Percentiles rank a stretch among this genome's conserved stretches.
phyloP scores from a whole-genome alignment of 192 early-diverging fungal species.

The Spizellomyces sp. region DNA sequence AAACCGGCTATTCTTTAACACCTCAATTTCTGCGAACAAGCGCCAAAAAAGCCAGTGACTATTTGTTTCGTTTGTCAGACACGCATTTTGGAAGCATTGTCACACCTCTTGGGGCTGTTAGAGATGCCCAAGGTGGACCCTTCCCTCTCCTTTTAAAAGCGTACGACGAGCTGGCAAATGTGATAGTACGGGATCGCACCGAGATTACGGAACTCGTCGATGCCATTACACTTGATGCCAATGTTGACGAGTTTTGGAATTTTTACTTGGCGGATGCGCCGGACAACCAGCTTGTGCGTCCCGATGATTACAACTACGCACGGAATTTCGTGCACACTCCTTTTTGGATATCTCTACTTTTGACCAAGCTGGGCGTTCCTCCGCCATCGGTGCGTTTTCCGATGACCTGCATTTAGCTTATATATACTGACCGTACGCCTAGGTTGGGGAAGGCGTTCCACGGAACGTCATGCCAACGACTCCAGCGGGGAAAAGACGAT shows the following conservation, averaged over 20 bases:
- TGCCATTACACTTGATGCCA: slow-evolving; percentile 35
- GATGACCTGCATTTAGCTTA: not conserved
- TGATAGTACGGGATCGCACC: slow-evolving; percentile 35
- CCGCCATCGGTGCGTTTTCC: slow-evolving; percentile 42
- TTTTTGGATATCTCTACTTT: slow-evolving; percentile 54
- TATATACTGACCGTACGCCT: not conserved
- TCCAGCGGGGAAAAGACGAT: slow-evolving; percentile 55
- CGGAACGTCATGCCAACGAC: slow-evolving; percentile 57
- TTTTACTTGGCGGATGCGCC: slow-evolving; percentile 51
- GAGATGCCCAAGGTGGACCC: slow-evolving; percentile 32
- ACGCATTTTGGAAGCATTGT: slow-evolving; percentile 30
- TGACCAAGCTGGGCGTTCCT: slow-evolving; percentile 49
- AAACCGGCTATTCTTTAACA: not conserved
- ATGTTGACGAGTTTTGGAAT: slow-evolving; percentile 56
- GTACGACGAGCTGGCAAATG: slow-evolving; percentile 52
- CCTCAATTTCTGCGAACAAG: not conserved
- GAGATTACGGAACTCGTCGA: slow-evolving; percentile 48
- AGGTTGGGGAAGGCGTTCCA: slow-evolving; percentile 33
- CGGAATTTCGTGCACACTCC: slow-evolving; percentile 56
- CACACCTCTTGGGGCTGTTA: slow-evolving; percentile 38
- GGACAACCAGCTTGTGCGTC: slow-evolving; percentile 54
- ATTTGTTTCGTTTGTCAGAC: slow-evolving; percentile 33
- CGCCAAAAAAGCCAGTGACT: slow-evolving; percentile 33
- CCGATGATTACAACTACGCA: slow-evolving; percentile 60
- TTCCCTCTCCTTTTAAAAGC: slow-evolving; percentile 36